Conservation (phyloP, 495 filamentous ascomycete species). For the Neohortaea acidophila region DNA sequence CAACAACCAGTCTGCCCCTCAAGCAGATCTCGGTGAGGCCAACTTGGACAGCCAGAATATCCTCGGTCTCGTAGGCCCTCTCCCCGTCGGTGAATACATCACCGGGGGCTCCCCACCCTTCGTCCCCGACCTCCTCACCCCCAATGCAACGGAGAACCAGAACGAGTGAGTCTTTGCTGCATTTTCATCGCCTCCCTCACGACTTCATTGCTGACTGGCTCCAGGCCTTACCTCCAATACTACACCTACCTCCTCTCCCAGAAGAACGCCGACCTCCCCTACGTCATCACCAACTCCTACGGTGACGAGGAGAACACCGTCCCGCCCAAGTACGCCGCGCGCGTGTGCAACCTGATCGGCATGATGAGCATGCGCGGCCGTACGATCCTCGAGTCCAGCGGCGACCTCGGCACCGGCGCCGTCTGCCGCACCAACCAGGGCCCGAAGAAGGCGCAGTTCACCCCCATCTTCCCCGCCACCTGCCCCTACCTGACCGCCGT, state of each 20-base stretch:
- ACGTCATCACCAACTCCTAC: slow-evolving; percentile 65
- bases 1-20: slow-evolving; percentile 7
- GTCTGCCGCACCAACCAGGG: slow-evolving; percentile 53
- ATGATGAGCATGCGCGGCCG: slow-evolving; percentile 65
- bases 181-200: too few relatives aligned
- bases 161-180: too few relatives aligned
- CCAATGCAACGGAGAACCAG: slow-evolving; percentile 32
- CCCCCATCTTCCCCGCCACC: slow-evolving; percentile 52
- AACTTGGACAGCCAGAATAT: slow-evolving; percentile 66
- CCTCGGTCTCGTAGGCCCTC: slow-evolving; percentile 40
- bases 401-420: slow-evolving; percentile 52
- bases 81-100: slow-evolving; percentile 50
- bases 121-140: slow-evolving; percentile 46
- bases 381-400: slow-evolving; percentile 53
- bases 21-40: slow-evolving; percentile 40
- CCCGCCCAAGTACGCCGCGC: slow-evolving; percentile 47
- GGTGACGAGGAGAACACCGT: slow-evolving; percentile 70
- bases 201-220: too few relatives aligned
- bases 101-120: slow-evolving; percentile 50
- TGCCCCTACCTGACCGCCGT: slow-evolving; percentile 65
- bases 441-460: slow-evolving; percentile 49
- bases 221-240: slow-evolving; percentile 62
- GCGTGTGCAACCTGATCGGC: slow-evolving; percentile 53
- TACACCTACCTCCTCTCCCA: slow-evolving; percentile 48
- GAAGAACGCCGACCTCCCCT: slow-evolving; percentile 41